Evolutionary conservation across 441 rosid genomes (phyloP), one percentile per base, ranked within the genome.

Genomic region (Pelargonium myrrhifolium): DNA sequence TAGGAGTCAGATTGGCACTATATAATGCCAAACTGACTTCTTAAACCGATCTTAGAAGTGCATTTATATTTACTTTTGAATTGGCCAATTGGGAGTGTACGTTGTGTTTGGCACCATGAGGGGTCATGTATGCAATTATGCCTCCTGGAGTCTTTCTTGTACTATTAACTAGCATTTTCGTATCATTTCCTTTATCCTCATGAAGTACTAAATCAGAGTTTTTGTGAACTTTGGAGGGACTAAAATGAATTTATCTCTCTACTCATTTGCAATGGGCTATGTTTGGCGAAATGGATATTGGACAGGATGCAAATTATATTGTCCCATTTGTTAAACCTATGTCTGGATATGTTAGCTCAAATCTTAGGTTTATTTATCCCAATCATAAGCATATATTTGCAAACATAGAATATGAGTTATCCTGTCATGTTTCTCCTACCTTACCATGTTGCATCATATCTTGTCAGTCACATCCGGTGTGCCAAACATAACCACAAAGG

Each of bases 201-300:
- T 31, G 37, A 56, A 10, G n/a, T 56, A 56, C 61, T 20, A 56
- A 56, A 21, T 21, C 31, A 56, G 14, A 56, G 21, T 49, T 14
- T 49, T n/a, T 17, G 60, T 55, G 60, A 55, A 56, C 21, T 56
- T 3, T 56, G 61, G 22, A 56, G 31, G 12, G 31, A 56, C 11
- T 26, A 56, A 56, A 21, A 56, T 56, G 26, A 20, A 56, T 26
- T 56, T 21, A 20, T 9, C 60, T 3, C 60, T 53, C 60, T 53
- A 53, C 60, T 6, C 7, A 17, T 18, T 56, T 56, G 37, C 37
- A 31, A 31, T 31, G 37, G 21, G 28, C 10, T 9, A 9, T 56
- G 61, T 56, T 56, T 56, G 31, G 28, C 22, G 31, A 11, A 56
- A 11, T 56, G 61, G 61, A 56, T 56, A 56, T 21, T 56, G 61